Evolutionary conservation across 805 yeast genomes (phyloP).

Genomic region (Cyberlindnera japonica): DNA sequence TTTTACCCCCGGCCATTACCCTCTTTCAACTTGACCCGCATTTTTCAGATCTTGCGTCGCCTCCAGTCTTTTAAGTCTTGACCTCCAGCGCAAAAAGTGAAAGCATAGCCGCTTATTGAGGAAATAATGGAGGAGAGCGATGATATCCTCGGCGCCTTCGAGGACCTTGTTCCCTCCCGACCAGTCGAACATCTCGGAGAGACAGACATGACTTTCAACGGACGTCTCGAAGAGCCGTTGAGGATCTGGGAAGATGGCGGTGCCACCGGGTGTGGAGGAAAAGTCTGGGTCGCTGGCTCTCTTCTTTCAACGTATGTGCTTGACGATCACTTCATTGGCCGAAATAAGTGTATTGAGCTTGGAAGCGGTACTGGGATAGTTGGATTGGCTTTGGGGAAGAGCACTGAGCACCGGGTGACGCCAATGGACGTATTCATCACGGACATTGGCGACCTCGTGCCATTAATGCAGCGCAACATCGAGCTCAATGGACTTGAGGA

Average conservation of each 20-base stretch:
- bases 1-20: too few relatives aligned
- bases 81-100: too few relatives aligned
- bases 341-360: constrained; percentile 41
- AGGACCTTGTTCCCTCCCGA: constrained; percentile 33
- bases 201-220: constrained; percentile 37
- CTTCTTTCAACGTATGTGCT: constrained; percentile 44
- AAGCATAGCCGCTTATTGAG: too few relatives aligned
- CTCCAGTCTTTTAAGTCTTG: too few relatives aligned
- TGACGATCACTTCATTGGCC: constrained; percentile 20
- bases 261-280: constrained; percentile 59
- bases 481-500: constrained; percentile 35
- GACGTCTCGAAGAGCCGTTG: constrained; percentile 33
- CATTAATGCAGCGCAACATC: constrained; percentile 45
- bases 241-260: constrained; percentile 54
- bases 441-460: constrained; percentile 45
- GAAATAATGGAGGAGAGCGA: too few relatives aligned
- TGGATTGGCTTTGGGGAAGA: constrained; percentile 37
- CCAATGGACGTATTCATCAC: constrained; percentile 42
- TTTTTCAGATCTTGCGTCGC: too few relatives aligned
- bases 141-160: constrained; percentile 16
- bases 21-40: too few relatives aligned
- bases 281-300: constrained; percentile 60
- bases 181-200: constrained; percentile 36
- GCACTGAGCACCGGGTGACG: constrained; percentile 16
- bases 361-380: constrained; percentile 61